Conservation (phyloP, 441 rosid genomes). For the Croton setiger region DNA sequence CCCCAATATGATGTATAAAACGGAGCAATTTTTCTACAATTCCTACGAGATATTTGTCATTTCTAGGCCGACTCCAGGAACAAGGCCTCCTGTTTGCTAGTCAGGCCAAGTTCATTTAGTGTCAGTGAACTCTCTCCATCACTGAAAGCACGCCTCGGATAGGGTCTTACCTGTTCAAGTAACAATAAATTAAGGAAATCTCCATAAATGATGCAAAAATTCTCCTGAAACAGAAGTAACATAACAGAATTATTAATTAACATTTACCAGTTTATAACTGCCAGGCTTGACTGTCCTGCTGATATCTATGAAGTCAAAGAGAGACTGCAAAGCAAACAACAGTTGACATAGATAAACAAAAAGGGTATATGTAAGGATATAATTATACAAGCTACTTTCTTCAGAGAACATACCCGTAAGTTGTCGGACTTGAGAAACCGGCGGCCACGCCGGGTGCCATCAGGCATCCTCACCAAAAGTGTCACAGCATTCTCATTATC, state of each 20-base stretch:
- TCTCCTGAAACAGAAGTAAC: background rate
- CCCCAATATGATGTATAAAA: slow-evolving; percentile 7
- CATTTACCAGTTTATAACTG: slow-evolving; percentile 76
- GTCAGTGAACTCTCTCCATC: slow-evolving; percentile 62
- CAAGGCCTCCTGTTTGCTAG: slow-evolving; percentile 94
- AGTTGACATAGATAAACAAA: background rate
- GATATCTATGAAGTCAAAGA: slow-evolving; percentile 87
- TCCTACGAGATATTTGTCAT: background rate
- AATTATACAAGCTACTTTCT: background rate
- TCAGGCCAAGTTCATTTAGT: slow-evolving; percentile 79
- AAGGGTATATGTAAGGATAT: background rate
- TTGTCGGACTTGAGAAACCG: slow-evolving; percentile 77
- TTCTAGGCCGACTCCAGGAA: slow-evolving; percentile 75
- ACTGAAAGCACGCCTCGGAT: slow-evolving; percentile 83
- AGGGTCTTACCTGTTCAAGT: slow-evolving; percentile 89
- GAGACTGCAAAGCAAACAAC: slow-evolving; percentile 53
- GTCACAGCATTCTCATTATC: slow-evolving; percentile 83
- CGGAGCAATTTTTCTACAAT: slow-evolving; percentile 21
- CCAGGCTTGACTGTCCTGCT: slow-evolving; percentile 86
- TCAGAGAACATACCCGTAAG: slow-evolving; percentile 52
- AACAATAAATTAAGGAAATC: background rate
- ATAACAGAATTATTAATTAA: background rate
- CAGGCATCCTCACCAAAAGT: slow-evolving; percentile 92
- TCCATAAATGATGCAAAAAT: background rate
- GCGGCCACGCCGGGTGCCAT: slow-evolving; percentile 86